Evolutionary conservation across 2,329 filamentous ascomycete genomes (phyloP), one percentile per base, ranked within the genome.

Genomic region (Verruconis gallopava): DNA sequence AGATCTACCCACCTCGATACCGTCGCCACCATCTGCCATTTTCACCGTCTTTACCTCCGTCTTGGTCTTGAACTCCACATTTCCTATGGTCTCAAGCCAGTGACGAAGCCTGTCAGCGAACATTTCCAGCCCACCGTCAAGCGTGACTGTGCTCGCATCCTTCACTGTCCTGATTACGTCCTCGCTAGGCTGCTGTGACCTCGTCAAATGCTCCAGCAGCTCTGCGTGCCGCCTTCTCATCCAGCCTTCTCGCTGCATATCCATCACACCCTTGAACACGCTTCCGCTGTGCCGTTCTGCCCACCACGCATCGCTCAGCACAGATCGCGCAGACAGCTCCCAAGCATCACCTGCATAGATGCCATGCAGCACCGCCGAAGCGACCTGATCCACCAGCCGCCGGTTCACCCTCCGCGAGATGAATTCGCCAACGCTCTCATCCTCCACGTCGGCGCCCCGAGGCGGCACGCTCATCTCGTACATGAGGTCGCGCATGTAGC

Each of bases 261-360:
- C 11, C 14, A 15, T 21, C 3, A 35, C 3, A 13, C 37, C 38
- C 14, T 3, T 36, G 30, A 53, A 6, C 2, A 55, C 21, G 3
- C 49, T 46, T 5, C 44, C 44, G 37, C 41, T 57, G 38, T 21
- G 18, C 25, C 48, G 49, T 34, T 47, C 45, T 11, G 40, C 40
- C 13, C 46, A 47, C 36, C 53, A 43, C 12, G 48, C 41, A 11
- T 21, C 34, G 17, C 40, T 38, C 3, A 51, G 37, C 18, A 49
- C 21, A 19, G 22, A 38, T 38, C 48, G 34, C 20, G 75, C 76
- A 59, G 86, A 94, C 39, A 96, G 66, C 55, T 80, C 72, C 57
- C 83, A 77, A 37, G 93, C 75, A 60, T 95, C 83, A 4, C 91
- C 91, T 17, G 88, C 91, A 59, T 93, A 94, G 45, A 96, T 85